Conservation (phyloP, 2,329 filamentous ascomycete species). For the Metarhizium sp. region DNA sequence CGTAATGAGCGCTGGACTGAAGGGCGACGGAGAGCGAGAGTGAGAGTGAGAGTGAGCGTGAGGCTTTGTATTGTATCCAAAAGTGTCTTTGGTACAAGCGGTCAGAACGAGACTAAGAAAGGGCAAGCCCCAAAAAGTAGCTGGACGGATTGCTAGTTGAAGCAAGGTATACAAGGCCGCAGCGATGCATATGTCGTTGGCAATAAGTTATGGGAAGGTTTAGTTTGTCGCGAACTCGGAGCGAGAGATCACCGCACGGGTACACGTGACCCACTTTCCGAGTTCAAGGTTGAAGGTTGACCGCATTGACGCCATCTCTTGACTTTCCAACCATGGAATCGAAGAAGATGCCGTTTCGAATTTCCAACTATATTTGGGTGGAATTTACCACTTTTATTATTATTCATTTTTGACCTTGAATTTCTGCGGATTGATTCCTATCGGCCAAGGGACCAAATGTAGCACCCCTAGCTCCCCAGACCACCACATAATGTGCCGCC, state of each 20-base stretch:
- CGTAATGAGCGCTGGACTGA: background rate
- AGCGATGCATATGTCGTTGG: background rate
- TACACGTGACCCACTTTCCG: conserved; percentile 2
- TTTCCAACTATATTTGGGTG: too few species aligned
- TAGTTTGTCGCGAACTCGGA: background rate
- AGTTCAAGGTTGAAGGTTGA: background rate
- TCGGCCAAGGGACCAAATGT: conserved; percentile 2
- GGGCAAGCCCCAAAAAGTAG: background rate
- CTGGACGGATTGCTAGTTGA: background rate
- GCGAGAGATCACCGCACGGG: background rate
- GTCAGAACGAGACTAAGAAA: background rate
- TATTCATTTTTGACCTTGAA: too few species aligned
- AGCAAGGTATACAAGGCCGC: background rate
- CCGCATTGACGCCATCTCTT: too few species aligned
- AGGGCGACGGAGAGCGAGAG: too few species aligned
- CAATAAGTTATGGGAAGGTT: background rate
- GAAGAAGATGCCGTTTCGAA: too few species aligned
- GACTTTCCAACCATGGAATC: too few species aligned
- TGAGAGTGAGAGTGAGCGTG: background rate
- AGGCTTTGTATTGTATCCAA: background rate
- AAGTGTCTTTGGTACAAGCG: conserved; percentile 14
- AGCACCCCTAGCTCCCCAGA: conserved; percentile 68
- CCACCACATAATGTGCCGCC: conserved; percentile 80
- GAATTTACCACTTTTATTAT: too few species aligned
- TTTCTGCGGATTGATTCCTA: background rate